Base-by-base conservation (phyloP, 225 moss, liverwort and hornwort species). In the Neckera pumila region DNA sequence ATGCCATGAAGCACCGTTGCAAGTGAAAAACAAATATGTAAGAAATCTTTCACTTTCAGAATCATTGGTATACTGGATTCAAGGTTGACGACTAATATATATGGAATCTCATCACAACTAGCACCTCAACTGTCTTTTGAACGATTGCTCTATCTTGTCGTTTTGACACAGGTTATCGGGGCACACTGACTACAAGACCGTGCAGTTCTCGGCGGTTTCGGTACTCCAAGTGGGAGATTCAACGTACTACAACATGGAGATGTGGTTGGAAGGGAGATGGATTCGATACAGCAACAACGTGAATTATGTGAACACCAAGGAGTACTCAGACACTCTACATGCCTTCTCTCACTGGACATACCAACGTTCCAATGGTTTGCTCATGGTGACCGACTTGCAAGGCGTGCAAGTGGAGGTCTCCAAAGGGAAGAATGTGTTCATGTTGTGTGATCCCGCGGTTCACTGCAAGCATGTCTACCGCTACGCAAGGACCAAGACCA, bases 171-270 rank as follows among this genome's bases (percentile, higher is more conserved):
- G 79, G 45, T 86, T 56, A 3, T 59, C 76, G 13, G 27, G 36
- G 36, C 19, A 17, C 59, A 4, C 58, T 22, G 64, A 91, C 30
- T 91, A 87, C 51, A 95, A 95, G 88, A 90, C 87, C 9, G 90
- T 95, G 71, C 90, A 94, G 85, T 94, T 95, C 81, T 86, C 92
- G 17, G 53, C 84, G 12, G 95, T 94, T n/a, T 90, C 94, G 27
- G 84, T 94, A 26, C 89, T 95, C 7, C 83, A 34, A 1, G 94
- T 94, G 90, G 91, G 90, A 31, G 21, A 82, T 76, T 84, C 25
- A 2, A 93, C 81, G 40, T 90, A 87, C 22, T 92, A 92, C 85
- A 94, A 95, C 87, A 92, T 95, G 94, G 95, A 94, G 7, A 18
- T 5, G 64, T 53, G 10, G 63, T 40, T 86, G 64, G 86, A 77